Evolutionary conservation across 176 grass and related monocot genomes (phyloP), one percentile per base, ranked within the genome.

Genomic region (Cenchrus americanus): DNA sequence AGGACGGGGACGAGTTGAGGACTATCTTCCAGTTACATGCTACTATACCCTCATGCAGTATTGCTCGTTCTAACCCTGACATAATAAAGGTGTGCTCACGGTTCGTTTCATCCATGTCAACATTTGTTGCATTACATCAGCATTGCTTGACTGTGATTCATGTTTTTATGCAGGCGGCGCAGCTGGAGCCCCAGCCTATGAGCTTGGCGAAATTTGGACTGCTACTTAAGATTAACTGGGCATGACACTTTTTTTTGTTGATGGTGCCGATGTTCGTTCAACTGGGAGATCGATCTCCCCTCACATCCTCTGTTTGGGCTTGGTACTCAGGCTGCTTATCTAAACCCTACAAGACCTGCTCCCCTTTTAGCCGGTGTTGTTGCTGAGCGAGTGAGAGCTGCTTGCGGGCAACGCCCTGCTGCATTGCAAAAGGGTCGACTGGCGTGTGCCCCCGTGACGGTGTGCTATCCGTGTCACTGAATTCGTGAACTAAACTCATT

Each of bases 261-360:
- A 64, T 71, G 47, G 66, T 66, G 84, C 76, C 30, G 77, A 19
- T 82, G 71, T 69, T 87, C 53, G 63, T 77, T 87, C 71, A 30
- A n/a, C 49, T 60, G 6, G 48, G 43, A 69, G 47, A 32, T 8
- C 23, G 27, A 30, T 30, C 7, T 19, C 26, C 61, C 6, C 17
- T n/a, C 43, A 2, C 21, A 7, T 22, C 27, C 0, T 7, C 42
- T 62, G 62, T 60, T 43, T 1, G 41, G 6, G 18, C 19, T 17
- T 60, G 27, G 61, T 44, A 43, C 7, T 68, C 15, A 21, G 37
- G 66, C 47, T 12, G 32, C 55, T 6, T 14, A 32, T 27, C 6
- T 7, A 24, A 51, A 71, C 5, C 43, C 1, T 30, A 49, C 1
- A 41, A 51, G 15, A 50, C 11, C 51, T 43, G 52, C 62, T 80